phyloP scores from a whole-genome alignment of 495 filamentous ascomycete genomes.

The Aspergillus saccharolyticus region DNA sequence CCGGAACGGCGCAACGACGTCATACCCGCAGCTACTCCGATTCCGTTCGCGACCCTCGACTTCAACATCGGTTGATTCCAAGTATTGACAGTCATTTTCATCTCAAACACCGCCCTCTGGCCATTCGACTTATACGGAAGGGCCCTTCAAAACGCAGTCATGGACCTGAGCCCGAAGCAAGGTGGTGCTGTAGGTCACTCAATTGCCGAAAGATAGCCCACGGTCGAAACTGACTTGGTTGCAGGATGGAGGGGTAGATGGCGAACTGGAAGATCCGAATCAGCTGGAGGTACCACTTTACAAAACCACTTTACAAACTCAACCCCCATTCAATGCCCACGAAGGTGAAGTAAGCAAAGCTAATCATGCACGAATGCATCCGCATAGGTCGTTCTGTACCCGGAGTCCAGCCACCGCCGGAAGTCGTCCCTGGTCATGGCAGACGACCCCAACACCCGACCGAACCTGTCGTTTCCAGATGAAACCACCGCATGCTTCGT shows the following conservation, averaged over 20 bases:
- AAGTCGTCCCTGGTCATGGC: conserved; percentile 77
- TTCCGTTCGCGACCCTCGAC: conserved; percentile 10
- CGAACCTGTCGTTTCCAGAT: conserved; percentile 35
- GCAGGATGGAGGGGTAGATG: conserved; percentile 31
- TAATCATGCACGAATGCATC: neutral
- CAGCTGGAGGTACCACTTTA: conserved; percentile 40
- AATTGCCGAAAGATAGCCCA: neutral
- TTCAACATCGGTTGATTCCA: neutral
- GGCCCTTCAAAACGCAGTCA: neutral
- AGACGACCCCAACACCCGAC: conserved; percentile 40
- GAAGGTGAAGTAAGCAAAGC: neutral
- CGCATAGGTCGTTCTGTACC: conserved; percentile 76
- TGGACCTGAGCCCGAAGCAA: conserved; percentile 6
- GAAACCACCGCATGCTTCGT: conserved; percentile 73
- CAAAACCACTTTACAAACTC: neutral
- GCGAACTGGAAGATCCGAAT: conserved; percentile 41
- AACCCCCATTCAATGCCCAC: too few relatives aligned
- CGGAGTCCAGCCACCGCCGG: conserved; percentile 66
- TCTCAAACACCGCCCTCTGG: neutral
- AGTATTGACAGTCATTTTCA: conserved; percentile 16
- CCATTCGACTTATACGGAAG: neutral
- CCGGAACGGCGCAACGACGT: conserved; percentile 21
- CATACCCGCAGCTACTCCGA: conserved; percentile 23
- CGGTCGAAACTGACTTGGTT: conserved; percentile 7
- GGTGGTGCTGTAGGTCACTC: conserved; percentile 6